A percentile compares a stretch with the other conserved stretches of the same genome.
These are phyloP conservation scores for Nicotiana attenuata DNA, from an alignment of 257 asterid species.

Conservation along the genomic window DNA sequence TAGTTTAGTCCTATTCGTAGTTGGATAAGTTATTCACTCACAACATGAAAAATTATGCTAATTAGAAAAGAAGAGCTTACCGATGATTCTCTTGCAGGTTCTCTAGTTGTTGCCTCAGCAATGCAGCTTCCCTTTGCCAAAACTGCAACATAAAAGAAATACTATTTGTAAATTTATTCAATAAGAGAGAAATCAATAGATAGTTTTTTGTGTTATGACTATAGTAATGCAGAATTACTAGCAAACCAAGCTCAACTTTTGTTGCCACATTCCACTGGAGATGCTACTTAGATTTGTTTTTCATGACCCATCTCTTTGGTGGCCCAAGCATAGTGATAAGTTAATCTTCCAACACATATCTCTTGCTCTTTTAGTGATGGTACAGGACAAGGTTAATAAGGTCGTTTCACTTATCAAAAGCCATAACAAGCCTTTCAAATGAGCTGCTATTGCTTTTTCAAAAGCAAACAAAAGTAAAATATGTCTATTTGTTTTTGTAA, in stretches of 20 bases:
- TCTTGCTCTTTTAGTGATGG: not conserved
- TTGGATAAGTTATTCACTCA: not conserved
- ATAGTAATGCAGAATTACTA: not conserved
- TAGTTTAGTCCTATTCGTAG: not conserved
- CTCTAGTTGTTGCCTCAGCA: conserved; percentile 56
- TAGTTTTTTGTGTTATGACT: not conserved
- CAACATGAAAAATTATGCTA: not conserved
- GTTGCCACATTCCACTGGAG: not conserved
- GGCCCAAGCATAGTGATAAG: not conserved
- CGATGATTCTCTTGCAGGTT: conserved; percentile 57
- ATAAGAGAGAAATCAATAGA: not conserved
- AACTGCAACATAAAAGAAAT: conserved; percentile 31
- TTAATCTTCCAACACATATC: not conserved
- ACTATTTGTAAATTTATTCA: not conserved
- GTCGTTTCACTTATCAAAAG: not conserved
- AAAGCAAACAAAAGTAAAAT: not conserved
- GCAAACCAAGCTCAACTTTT: not conserved
- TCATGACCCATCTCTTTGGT: not conserved
- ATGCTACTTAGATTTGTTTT: not conserved
- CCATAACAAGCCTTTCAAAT: not conserved
- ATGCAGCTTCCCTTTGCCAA: conserved; percentile 66
- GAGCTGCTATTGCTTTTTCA: not conserved
- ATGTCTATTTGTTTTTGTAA: not conserved
- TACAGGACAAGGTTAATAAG: not conserved
- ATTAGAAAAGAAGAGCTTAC: conserved; percentile 22